Evolutionary conservation across 441 rosid species (phyloP), one percentile per base, ranked within the genome.

Genomic region (Brassica hybrid): DNA sequence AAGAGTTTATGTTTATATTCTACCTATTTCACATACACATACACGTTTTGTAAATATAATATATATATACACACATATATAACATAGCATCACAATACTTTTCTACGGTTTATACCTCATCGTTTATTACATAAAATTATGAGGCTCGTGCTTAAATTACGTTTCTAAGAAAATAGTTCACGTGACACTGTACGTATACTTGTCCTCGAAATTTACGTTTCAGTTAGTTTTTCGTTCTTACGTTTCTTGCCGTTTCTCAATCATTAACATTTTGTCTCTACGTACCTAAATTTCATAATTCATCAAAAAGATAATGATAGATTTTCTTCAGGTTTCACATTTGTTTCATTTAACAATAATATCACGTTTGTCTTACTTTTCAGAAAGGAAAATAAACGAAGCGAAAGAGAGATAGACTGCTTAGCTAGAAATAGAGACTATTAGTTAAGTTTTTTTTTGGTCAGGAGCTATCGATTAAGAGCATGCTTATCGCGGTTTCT

Each of bases 91-190:
- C 12, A 41, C 64, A 23, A 23, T 50, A 76, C 12, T 14, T 25
- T 64, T 63, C 0, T 41, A 64, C 4, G 76, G 23, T 21, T 65
- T 65, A 34, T 65, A 65, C 32, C 23, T 70, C 59, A 27, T 12
- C 19, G 3, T n/a, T 38, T 6, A 17, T 64, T 30, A 23, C 6
- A 57, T 14, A 43, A 67, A 43, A 32, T 59, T 41, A 70, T 48
- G 23, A 64, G 34, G 25, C 17, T 65, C 50, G 30, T 12, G 60
- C 41, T 34, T 27, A 64, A 27, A 71, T 65, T 67, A 73, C 60
- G 64, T 78, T 72, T 45, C 61, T 58, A 63, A 62, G 34, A 62
- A 68, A 70, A 69, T 73, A 52, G 69, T 73, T 78, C 74, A 67
- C 73, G 77, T 67, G 69, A 67, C 7, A 67, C 18, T 32, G 23